phyloP scores from a whole-genome alignment of 2,329 filamentous ascomycete genomes.

The Sarocladium brachiariae region DNA sequence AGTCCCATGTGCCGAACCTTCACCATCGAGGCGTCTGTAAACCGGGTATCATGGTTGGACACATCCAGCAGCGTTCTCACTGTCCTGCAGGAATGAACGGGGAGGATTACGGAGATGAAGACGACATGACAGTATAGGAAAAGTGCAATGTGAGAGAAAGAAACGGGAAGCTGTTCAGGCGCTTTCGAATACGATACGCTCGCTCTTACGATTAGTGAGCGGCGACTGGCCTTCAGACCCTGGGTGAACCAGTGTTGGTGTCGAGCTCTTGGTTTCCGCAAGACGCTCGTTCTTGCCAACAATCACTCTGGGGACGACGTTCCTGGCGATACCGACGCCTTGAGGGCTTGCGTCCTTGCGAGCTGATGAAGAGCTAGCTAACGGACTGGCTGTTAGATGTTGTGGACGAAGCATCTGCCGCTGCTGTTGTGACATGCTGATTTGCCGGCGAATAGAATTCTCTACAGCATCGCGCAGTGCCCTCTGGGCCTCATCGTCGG shows the following conservation, averaged over 20 bases:
- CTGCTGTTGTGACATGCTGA: constrained; percentile 58
- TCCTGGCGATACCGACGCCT: constrained; percentile 8
- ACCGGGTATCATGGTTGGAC: not conserved
- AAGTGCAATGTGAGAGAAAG: not conserved
- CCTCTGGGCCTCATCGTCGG: constrained; percentile 12
- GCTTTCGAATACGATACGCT: constrained; percentile 43
- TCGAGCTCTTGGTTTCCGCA: constrained; percentile 32
- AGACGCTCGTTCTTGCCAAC: constrained; percentile 22
- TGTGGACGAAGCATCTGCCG: constrained; percentile 48
- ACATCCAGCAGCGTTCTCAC: not conserved
- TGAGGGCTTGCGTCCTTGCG: constrained; percentile 9
- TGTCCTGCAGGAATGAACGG: constrained; percentile 2
- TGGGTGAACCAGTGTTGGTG: constrained; percentile 39
- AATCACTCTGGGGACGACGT: constrained; percentile 9
- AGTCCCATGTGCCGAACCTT: not conserved
- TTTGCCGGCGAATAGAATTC: constrained; percentile 61
- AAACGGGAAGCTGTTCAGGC: not conserved
- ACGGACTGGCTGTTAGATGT: constrained; percentile 15
- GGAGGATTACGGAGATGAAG: not conserved
- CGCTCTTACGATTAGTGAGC: constrained; percentile 42
- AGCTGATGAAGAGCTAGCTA: constrained; percentile 2
- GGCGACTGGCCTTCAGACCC: constrained; percentile 22
- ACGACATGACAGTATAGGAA: not conserved
- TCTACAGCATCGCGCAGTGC: constrained; percentile 51
- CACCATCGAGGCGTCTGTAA: not conserved